Evolutionary conservation across 2,329 filamentous ascomycete genomes (phyloP), one percentile per base, ranked within the genome.

Genomic region (Colletotrichum tofieldiae): DNA sequence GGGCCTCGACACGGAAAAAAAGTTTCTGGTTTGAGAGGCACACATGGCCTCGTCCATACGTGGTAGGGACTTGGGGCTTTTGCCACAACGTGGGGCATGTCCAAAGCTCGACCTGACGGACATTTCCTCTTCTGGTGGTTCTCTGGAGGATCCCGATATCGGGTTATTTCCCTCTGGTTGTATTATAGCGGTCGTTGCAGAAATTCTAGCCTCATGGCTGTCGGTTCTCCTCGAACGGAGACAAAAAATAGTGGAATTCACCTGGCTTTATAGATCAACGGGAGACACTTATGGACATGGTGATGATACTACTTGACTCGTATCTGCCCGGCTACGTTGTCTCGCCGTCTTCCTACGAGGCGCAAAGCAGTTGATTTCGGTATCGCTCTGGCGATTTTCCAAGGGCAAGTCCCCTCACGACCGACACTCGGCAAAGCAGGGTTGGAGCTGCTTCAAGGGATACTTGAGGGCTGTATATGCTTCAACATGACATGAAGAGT

Each of bases 171-270:
- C 59, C 43, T 39, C 49, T 45, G 49, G 26, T 23, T 74, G 65
- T 73, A 72, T 70, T 70, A 74, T 68, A 69, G 70, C 70, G 59
- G n/a, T 74, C 69, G 60, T 58, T 74, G 73, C 73, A 71, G 63
- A 70, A 52, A 60, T 41, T 45, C 39, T 45, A 37, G 73, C 70
- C 73, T 66, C 62, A 43, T 67, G 65, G 71, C 63, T 56, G 54
- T 35, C 39, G 32, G 59, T 60, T 45, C 39, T 72, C 55, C 60
- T 37, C 18, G 26, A 51, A 39, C 64, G 67, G 61, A 58, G 67
- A 49, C 37, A 32, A 54, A 32, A 54, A 39, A 51, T 55, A 60
- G 45, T 64, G 45, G 41, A 64, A 60, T 54, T 55, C 32, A 54
- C 8, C 26, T 65, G 60, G n/a, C 52, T 23, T 47, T 65, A 47